Conservation (phyloP, 78 protist genomes). For the Protostelium mycophagum region DNA sequence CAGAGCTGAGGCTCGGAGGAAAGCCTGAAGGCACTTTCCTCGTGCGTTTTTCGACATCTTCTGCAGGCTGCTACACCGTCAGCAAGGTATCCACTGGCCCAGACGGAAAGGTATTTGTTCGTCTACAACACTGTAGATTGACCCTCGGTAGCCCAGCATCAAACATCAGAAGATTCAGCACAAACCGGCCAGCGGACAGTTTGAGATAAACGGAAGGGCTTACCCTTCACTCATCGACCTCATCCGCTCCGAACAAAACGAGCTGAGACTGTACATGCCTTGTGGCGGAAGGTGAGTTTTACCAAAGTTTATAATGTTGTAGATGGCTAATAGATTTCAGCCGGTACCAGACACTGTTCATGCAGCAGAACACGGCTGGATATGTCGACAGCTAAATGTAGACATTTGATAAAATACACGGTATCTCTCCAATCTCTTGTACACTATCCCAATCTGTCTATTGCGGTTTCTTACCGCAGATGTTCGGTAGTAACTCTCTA, state of each 20-base stretch:
- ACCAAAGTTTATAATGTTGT: no score
- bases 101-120: no score
- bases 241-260: background rate
- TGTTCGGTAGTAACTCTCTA: no score
- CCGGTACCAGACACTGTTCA: background rate
- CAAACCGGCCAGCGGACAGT: background rate
- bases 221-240: background rate
- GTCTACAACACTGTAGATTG: no score
- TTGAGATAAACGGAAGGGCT: background rate
- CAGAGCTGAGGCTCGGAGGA: conserved; percentile 41
- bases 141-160: background rate
- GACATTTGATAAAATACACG: no score
- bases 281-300: background rate
- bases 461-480: no score
- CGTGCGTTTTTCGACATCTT: conserved; percentile 51
- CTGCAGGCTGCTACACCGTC: conserved; percentile 53
- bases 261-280: background rate
- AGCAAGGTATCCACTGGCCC: conserved; percentile 16
- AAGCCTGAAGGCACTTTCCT: conserved; percentile 58
- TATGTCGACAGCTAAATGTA: background rate
- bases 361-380: background rate
- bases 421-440: no score
- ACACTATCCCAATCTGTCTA: no score
- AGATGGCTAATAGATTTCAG: background rate
- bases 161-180: background rate